Conservation (phyloP, 345 rosid genomes). For the Abelmoschus esculentus region DNA sequence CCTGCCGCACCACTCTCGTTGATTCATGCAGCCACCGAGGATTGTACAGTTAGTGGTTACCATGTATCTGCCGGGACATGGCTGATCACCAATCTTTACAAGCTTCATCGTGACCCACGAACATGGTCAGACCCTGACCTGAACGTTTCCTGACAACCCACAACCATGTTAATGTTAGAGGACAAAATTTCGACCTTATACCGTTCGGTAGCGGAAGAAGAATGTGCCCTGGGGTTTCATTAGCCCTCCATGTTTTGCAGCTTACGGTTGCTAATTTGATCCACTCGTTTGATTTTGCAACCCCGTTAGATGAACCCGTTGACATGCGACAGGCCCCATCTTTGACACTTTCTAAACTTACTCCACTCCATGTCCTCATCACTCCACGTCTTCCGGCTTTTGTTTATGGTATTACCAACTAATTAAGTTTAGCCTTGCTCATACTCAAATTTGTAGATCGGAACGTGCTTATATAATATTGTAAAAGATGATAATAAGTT, state of each 20-base stretch:
- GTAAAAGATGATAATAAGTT: not conserved
- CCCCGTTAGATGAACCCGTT: slow-evolving; percentile 13
- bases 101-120: slow-evolving; percentile 28
- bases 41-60: slow-evolving; percentile 28
- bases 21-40: slow-evolving; percentile 30
- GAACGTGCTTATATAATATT: not conserved
- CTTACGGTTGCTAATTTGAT: slow-evolving; percentile 21
- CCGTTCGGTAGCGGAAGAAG: slow-evolving; percentile 37
- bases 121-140: slow-evolving; percentile 28
- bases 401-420: not conserved
- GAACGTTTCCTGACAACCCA: slow-evolving; percentile 34
- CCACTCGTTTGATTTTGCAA: slow-evolving; percentile 25
- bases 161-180: slow-evolving; percentile 15
- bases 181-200: slow-evolving; percentile 11
- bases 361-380: slow-evolving; percentile 13
- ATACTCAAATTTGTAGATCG: too few species aligned
- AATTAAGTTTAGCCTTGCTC: not conserved
- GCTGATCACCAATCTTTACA: slow-evolving; percentile 19
- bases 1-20: slow-evolving; percentile 14
- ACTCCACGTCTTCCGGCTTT: slow-evolving; percentile 15
- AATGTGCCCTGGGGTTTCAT: slow-evolving; percentile 29
- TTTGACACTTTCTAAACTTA: slow-evolving; percentile 14
- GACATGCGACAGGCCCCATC: slow-evolving; percentile 21
- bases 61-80: slow-evolving; percentile 29
- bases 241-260: slow-evolving; percentile 27